Base-by-base conservation (phyloP, 768 basidiomycete species). In the Pleurotus tuoliensis region DNA sequence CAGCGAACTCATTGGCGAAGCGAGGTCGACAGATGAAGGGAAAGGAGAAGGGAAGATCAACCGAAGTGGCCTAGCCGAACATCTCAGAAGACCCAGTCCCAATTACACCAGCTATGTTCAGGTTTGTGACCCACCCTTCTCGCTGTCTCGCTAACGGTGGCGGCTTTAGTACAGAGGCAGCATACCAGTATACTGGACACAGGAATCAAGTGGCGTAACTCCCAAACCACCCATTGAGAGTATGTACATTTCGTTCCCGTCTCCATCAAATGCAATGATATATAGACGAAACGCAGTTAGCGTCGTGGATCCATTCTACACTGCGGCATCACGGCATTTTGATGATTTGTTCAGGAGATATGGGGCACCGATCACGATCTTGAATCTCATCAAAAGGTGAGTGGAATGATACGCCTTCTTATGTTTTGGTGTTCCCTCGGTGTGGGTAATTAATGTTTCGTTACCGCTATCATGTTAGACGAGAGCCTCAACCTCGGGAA, bases 31-130 rank as follows among this genome's bases (percentile, higher is more conserved):
- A n/a, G 24, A 16, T 18, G 20, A 20, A 13, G 39, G 30, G 11
- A 52, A 39, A 18, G 18, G 34, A 18, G 50, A 38, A 34, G 38
- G 51, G 27, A 25, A 22, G 18, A 18, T 12, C 9, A 25, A 13
- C 20, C 51, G 51, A 15, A 22, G 39, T 12, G 39, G 38, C 15
- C 39, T 53, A 15, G n/a, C 51, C 3, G 51, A 53, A 16, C 22
- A 40, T n/a, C n/a, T 12, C n/a, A 24, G 88, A 22, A 74, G 82
- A 2, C 86, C 87, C 0, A 91, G 83, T 66, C 91, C 95, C 0
- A 87, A 90, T 53, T 98, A 92, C 66, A 97, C 97, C 0, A 94
- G 92, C 59, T 98, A 94, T 68, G 93, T 98, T 3, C 96, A 98
- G 74, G 91, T 85, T 62, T 20, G 64, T 59, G 18, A 34, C 12